Conservation (phyloP, 2,329 filamentous ascomycete genomes). For the Lasiodiplodia theobromae region DNA sequence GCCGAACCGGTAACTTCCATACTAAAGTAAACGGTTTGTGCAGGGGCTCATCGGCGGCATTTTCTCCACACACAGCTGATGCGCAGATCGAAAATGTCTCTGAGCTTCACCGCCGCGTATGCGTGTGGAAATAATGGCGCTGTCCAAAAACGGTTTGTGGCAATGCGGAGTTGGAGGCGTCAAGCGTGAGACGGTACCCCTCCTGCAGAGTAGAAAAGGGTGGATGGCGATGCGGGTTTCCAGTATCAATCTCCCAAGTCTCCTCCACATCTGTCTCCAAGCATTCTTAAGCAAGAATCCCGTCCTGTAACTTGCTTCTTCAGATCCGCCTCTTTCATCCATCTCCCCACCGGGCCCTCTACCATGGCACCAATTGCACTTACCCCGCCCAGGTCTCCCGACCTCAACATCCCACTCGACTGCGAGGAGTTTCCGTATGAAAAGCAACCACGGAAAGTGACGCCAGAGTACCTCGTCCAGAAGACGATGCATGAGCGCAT, state of each 20-base stretch:
- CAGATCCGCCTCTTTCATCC: not conserved
- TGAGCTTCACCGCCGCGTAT: not conserved
- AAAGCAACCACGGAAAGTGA: constrained; percentile 32
- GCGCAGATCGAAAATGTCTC: constrained; percentile 17
- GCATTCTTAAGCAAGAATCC: not conserved
- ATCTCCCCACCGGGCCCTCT: not conserved
- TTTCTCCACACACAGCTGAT: not conserved
- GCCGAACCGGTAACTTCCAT: not conserved
- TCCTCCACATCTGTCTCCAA: not conserved
- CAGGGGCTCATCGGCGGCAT: not conserved
- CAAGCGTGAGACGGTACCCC: not conserved
- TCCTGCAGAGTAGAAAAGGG: not conserved
- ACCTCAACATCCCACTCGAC: not conserved
- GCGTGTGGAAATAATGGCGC: constrained; percentile 5
- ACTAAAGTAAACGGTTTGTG: not conserved
- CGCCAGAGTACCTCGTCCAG: constrained; percentile 77
- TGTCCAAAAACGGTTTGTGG: not conserved
- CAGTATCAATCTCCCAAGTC: not conserved
- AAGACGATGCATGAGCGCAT: constrained; percentile 82
- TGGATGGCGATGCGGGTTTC: not conserved
- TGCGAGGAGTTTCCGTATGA: not conserved
- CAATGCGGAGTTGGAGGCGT: not conserved
- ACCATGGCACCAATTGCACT: constrained; percentile 1
- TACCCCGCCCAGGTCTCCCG: not conserved
- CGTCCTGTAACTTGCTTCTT: not conserved